Base-by-base conservation (phyloP, 352 stramenopile genomes). In the Pythium vanterpoolii region DNA sequence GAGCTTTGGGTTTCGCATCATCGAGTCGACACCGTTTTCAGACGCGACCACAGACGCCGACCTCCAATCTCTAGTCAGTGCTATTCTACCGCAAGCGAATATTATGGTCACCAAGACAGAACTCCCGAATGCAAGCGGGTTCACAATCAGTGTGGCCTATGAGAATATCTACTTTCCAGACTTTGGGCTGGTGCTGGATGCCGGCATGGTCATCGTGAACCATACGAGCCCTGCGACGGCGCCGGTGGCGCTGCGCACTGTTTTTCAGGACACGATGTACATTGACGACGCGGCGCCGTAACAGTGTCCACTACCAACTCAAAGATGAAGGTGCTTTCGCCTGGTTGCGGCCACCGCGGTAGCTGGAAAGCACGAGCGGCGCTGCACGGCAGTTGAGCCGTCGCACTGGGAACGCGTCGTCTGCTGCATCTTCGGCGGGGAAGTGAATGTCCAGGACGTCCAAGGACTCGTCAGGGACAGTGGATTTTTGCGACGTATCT, bases 301-400 rank as follows among this genome's bases (percentile, higher is more conserved):
- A 28, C 82, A 68, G n/a, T 73, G 61, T 53, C 78, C 73, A n/a
- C 83, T 66, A 1, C 74, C 68, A 9, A 78, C 80, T 28, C 89
- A 60, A 16, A 77, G 86, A 65, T 90, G 78, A 1, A 90, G 68
- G 19, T 90, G 81, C 48, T 91, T 87, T 33, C 74, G n/a, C n/a
- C n/a, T n/a, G n/a, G n/a, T n/a, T n/a, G n/a, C n/a, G n/a, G n/a
- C n/a, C n/a, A n/a, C n/a, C n/a, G n/a, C n/a, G n/a, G n/a, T n/a
- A n/a, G n/a, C n/a, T n/a, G n/a, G n/a, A n/a, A n/a, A n/a, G n/a
- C n/a, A n/a, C n/a, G n/a, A n/a, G n/a, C n/a, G n/a, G n/a, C n/a
- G n/a, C n/a, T n/a, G n/a, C n/a, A n/a, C n/a, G n/a, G n/a, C n/a
- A n/a, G 10, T 24, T 49, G 24, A 51, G 8, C 9, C 42, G 33